Base-by-base conservation (phyloP, 1,284 basidiomycete genomes). In the Apiotrichum siamense region DNA sequence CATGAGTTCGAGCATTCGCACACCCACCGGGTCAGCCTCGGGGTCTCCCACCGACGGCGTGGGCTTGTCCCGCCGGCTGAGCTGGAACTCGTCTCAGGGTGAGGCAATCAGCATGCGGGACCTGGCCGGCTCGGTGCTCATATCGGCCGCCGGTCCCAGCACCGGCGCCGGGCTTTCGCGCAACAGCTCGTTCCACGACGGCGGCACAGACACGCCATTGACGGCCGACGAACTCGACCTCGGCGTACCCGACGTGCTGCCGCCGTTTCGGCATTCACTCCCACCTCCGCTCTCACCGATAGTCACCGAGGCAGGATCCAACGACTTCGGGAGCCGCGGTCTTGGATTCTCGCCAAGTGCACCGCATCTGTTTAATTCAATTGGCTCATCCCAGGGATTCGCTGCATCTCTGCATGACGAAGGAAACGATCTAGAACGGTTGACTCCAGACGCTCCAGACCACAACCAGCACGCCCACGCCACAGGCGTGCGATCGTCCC, bases 11-110 rank as follows among this genome's bases (percentile, higher is more conserved):
- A 23, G 31, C 15, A 10, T 35, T 3, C 39, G 39, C 27, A 44
- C 32, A 15, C 60, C 61, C 26, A 60, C 62, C 2, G 64, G 64
- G 13, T 58, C 62, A 4, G 52, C 59, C 20, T 60, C 64, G 13
- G 63, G 61, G 7, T 50, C 59, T 4, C 62, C 65, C 7, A 44
- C 47, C 17, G 40, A 43, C n/a, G 46, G 36, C 10, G 57, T 57
- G 18, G 66, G 66, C 4, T 52, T 69, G 21, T 63, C 62, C 2
- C 50, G 65, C 18, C 54, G 66, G 17, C 55, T 58, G 15, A 66
- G 63, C 52, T 69, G 67, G 67, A 67, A 62, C 29, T 31, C 36
- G 20, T 44, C 31, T 11, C 18, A n/a, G 5, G 44, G 32, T 24
- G 44, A 45, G 24, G 44, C 44, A 3, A 45, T 45, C 44, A 36